These are phyloP conservation scores for Elongisporangium senticosum DNA, from an alignment of 352 stramenopile genomes.

Conservation along the genomic window DNA sequence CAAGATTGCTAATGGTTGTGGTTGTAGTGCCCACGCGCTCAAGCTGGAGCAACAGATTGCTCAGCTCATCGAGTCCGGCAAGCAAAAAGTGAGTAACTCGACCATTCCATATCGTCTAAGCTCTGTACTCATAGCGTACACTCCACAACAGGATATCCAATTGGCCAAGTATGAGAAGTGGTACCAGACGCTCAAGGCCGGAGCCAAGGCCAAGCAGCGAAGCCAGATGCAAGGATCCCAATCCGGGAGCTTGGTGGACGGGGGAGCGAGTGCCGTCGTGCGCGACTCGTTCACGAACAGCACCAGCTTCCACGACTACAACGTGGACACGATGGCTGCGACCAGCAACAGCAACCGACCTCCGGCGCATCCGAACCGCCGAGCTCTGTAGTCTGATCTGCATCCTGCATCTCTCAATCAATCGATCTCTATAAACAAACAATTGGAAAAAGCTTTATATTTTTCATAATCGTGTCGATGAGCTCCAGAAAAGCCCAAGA, in stretches of 20 bases:
- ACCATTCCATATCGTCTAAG: neutral
- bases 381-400: constrained; percentile 27
- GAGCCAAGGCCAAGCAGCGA: constrained; percentile 77
- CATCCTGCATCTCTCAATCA: neutral
- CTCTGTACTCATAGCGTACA: neutral
- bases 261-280: constrained; percentile 10
- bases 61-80: constrained; percentile 41
- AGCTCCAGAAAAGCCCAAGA: neutral
- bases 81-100: constrained; percentile 25
- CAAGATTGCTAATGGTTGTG: constrained; percentile 2
- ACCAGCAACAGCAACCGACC: constrained; percentile 16
- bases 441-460: neutral
- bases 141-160: constrained; percentile 42
- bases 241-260: constrained; percentile 14
- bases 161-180: constrained; percentile 83
- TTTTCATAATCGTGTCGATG: neutral
- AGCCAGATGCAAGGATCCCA: constrained; percentile 43
- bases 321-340: constrained; percentile 12
- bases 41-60: constrained; percentile 49
- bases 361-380: constrained; percentile 65
- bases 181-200: constrained; percentile 82
- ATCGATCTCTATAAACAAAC: neutral
- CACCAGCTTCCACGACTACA: constrained; percentile 50
- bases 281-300: constrained; percentile 65
- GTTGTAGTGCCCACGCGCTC: constrained; percentile 23